phyloP scores from a whole-genome alignment of 495 filamentous ascomycete species.

The Hyaloscypha bicolor region DNA sequence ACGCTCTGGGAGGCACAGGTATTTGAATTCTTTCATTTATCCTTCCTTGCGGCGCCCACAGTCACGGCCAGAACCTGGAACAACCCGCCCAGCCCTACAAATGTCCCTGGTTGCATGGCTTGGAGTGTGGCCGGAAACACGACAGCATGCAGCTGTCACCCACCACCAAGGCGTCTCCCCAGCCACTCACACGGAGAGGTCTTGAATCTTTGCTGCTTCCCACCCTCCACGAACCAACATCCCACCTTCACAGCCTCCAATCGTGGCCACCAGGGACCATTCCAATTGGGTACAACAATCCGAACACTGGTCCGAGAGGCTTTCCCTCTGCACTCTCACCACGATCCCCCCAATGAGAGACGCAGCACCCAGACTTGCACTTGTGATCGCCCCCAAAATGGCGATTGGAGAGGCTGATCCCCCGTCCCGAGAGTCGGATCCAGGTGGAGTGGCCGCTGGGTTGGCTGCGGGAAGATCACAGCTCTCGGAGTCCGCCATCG shows the following conservation, averaged over 20 bases:
- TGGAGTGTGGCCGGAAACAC: not conserved
- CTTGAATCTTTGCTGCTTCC: not conserved
- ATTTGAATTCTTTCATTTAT: not conserved
- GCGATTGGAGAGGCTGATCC: slow-evolving; percentile 25
- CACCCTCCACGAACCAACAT: not conserved
- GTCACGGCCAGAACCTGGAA: not conserved
- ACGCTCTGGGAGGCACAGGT: not conserved
- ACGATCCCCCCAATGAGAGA: slow-evolving; percentile 11
- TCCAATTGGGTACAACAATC: slow-evolving; percentile 1
- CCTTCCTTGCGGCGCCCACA: not conserved
- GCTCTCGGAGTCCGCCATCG: not conserved
- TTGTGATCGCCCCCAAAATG: slow-evolving; percentile 19
- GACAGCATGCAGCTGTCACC: not conserved
- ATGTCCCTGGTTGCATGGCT: not conserved
- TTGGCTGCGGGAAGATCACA: slow-evolving; percentile 12
- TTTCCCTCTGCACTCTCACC: slow-evolving; percentile 5
- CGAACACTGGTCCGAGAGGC: slow-evolving; percentile 2
- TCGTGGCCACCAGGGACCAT: not conserved
- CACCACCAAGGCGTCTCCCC: not conserved
- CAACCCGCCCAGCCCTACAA: not conserved
- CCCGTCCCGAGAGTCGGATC: slow-evolving; percentile 3
- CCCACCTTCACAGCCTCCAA: not conserved
- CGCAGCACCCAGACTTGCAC: not conserved
- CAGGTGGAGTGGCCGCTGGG: slow-evolving; percentile 1
- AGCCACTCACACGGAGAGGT: not conserved